These are phyloP conservation scores for Backusella mclennaniae DNA, from an alignment of 192 early-diverging fungal species.

Conservation along the genomic window DNA sequence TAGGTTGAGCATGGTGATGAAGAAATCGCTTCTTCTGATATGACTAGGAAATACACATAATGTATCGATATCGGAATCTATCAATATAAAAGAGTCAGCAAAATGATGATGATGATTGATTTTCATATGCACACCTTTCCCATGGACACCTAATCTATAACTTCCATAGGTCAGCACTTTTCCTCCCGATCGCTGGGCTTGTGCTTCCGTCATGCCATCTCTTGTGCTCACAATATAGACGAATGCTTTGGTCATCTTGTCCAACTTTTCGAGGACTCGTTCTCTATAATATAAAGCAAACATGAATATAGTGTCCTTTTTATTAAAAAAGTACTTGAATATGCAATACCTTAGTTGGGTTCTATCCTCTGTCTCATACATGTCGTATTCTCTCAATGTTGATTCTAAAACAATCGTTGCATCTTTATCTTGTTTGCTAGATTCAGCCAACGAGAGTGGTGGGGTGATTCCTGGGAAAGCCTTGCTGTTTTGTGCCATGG, in stretches of 20 bases:
- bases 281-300: neutral
- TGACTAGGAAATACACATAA: conserved; percentile 63
- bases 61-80: conserved; percentile 69
- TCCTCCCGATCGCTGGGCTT: conserved; percentile 55
- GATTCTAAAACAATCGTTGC: conserved; percentile 40
- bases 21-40: conserved; percentile 63
- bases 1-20: conserved; percentile 51
- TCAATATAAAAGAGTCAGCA: neutral
- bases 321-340: neutral
- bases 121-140: conserved; percentile 27
- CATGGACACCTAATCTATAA: conserved; percentile 69
- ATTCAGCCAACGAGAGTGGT: conserved; percentile 37
- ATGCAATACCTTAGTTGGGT: conserved; percentile 44
- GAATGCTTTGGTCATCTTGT: conserved; percentile 53
- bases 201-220: conserved; percentile 41
- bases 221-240: conserved; percentile 36
- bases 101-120: neutral
- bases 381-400: conserved; percentile 46
- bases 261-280: conserved; percentile 41
- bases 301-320: neutral
- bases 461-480: conserved; percentile 6
- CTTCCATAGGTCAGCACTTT: conserved; percentile 71
- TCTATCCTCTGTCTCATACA: conserved; percentile 59
- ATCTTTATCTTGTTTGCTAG: conserved; percentile 39
- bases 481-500: neutral